Base-by-base conservation (phyloP, 306 rosid species). In the Lagenaria siceraria region DNA sequence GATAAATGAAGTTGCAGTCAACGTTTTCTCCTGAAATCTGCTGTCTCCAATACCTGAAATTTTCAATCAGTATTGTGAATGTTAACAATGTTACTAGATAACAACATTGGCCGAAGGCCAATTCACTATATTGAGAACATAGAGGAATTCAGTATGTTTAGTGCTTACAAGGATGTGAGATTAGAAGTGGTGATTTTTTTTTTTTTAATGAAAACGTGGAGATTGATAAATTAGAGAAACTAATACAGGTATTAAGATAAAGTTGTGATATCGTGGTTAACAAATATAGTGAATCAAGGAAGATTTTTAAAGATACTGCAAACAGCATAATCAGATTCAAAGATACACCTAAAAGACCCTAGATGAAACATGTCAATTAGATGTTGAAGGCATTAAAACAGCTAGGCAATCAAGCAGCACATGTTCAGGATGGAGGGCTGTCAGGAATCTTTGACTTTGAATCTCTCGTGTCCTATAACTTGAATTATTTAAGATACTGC, bases 1-100 rank as follows among this genome's bases (percentile, higher is more conserved):
- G 71, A 91, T 84, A 75, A 88, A 88, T 70, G 98, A 86, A 14
- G 91, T 66, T 10, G 87, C 61, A 27, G 88, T 14, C 49, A 80
- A 78, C 74, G 82, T 72, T 77, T 83, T 80, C 78, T 85, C 92
- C 29, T 82, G 87, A 83, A 78, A 87, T 75, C 86, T 83, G 86
- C 77, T 68, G 61, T 82, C 97, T 91, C 86, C 86, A 85, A 77
- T 22, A 49, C 81, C 65, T 80, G 81, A 52, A 52, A 17, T 68
- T 75, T 68, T 71, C 78, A n/a, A 58, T 76, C 33, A 25, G 74
- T 60, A 24, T 6, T 1, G 56, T 40, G 56, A 76, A 46, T 43
- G 19, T 76, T 38, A 38, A 76, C 7, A 60, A 24, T 21, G 46
- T 76, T 38, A 58, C 43, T 74, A 49, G 27, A 29, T 29, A 29